phyloP scores from a whole-genome alignment of 1,139 yeast species.

The Suhomyces taliae region DNA sequence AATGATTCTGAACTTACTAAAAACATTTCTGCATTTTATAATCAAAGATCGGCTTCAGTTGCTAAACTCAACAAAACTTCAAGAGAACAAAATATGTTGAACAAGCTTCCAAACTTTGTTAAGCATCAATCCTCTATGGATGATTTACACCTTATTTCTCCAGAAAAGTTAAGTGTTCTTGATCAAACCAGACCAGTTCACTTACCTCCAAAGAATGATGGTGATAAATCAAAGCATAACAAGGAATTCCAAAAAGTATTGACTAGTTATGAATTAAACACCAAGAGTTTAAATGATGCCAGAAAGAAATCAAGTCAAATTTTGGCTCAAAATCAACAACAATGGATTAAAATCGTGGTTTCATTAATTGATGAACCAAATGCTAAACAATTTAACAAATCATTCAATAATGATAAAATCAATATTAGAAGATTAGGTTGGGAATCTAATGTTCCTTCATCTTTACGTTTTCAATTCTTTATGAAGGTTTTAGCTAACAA shows the following conservation, averaged over 20 bases:
- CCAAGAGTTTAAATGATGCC: conserved; percentile 23
- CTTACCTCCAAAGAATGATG: conserved; percentile 41
- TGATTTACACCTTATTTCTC: conserved; percentile 42
- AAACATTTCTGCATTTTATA: conserved; percentile 40
- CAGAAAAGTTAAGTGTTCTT: conserved; percentile 38
- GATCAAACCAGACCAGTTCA: conserved; percentile 50
- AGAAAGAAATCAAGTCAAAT: conserved; percentile 22
- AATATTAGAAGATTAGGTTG: conserved; percentile 37
- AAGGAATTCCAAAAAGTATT: conserved; percentile 39
- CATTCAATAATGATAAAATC: conserved; percentile 31
- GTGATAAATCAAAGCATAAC: conserved; percentile 41
- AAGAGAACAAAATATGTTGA: conserved; percentile 37
- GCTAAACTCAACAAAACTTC: conserved; percentile 32
- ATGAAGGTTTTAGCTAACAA: conserved; percentile 24
- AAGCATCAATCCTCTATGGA: conserved; percentile 45
- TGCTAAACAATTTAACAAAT: conserved; percentile 27
- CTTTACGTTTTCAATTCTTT: conserved; percentile 31
- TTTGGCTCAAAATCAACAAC: conserved; percentile 23
- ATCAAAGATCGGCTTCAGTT: conserved; percentile 37
- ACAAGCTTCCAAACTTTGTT: conserved; percentile 41
- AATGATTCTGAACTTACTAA: conserved; percentile 38
- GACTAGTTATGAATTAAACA: conserved; percentile 29
- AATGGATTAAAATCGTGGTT: conserved; percentile 26
- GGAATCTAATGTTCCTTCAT: conserved; percentile 38
- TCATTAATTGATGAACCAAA: conserved; percentile 20